phyloP scores from a whole-genome alignment of 768 basidiomycete species.

The Serendipita sp. region DNA sequence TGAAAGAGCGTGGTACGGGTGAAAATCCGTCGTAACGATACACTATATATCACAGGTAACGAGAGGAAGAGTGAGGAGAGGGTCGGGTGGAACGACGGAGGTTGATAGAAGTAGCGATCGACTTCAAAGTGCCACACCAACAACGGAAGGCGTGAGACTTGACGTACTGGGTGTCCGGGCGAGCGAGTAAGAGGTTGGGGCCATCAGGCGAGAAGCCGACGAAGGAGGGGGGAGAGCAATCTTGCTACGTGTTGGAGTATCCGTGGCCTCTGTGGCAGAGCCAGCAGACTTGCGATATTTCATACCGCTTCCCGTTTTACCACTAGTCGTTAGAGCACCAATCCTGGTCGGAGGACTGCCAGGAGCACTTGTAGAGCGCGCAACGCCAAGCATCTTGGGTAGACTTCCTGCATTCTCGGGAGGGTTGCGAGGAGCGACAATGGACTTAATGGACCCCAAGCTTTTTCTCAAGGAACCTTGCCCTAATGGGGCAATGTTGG shows the following conservation, averaged over 20 bases:
- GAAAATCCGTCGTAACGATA: background rate
- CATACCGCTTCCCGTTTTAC: background rate
- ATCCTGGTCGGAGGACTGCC: background rate
- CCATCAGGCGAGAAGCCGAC: background rate
- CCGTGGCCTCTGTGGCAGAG: background rate
- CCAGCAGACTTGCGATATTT: constrained; percentile 1
- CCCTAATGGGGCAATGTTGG: background rate
- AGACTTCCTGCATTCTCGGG: background rate
- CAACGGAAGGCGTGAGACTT: constrained; percentile 1
- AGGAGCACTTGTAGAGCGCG: background rate
- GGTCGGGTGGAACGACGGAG: background rate
- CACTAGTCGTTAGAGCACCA: background rate
- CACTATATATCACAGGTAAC: background rate
- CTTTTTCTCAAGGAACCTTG: background rate
- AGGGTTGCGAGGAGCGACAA: background rate
- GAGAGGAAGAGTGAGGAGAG: background rate
- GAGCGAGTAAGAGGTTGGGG: background rate
- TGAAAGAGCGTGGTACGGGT: too few species aligned
- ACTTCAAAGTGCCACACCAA: background rate
- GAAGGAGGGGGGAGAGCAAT: background rate
- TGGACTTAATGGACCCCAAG: background rate
- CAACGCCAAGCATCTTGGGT: background rate
- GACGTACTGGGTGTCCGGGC: background rate
- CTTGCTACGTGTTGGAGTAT: background rate
- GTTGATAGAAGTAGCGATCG: background rate